Conservation (phyloP, 345 rosid genomes). For the Rhodomyrtus tomentosa region DNA sequence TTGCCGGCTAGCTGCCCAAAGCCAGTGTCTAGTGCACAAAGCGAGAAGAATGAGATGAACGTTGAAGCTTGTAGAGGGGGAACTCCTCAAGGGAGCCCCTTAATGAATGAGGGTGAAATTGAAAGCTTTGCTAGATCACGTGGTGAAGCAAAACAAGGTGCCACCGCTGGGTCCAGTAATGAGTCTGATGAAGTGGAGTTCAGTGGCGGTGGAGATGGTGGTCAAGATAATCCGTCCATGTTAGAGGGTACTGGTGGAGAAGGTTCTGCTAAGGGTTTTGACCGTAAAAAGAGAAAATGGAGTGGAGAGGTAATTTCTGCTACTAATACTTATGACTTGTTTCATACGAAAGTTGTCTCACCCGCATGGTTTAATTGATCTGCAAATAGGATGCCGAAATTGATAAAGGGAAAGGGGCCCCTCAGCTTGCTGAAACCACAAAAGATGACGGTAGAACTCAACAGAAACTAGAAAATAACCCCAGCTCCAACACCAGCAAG, state of each 20-base stretch:
- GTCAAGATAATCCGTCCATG: conserved; percentile 36
- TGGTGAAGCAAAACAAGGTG: conserved; percentile 47
- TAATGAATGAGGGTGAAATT: conserved; percentile 29
- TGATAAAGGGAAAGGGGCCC: conserved; percentile 36
- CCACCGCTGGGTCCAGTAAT: conserved; percentile 48
- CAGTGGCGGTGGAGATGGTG: conserved; percentile 40
- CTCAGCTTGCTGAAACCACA: conserved; percentile 34
- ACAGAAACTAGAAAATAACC: conserved; percentile 42
- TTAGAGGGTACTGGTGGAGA: conserved; percentile 36
- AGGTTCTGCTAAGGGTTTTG: conserved; percentile 33
- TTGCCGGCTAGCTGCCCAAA: conserved; percentile 17
- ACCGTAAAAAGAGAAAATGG: conserved; percentile 72
- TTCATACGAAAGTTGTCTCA: background rate
- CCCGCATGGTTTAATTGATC: background rate
- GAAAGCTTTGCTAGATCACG: conserved; percentile 33
- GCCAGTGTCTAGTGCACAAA: conserved; percentile 8
- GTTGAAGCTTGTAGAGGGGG: conserved; percentile 43
- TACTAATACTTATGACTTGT: background rate
- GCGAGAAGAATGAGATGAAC: conserved; percentile 30
- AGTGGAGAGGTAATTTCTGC: conserved; percentile 26
- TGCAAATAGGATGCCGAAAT: conserved; percentile 35
- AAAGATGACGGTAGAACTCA: conserved; percentile 43
- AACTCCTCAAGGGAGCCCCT: conserved; percentile 24
- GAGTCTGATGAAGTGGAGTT: conserved; percentile 79
- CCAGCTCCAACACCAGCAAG: conserved; percentile 35